phyloP scores from a whole-genome alignment of 495 filamentous ascomycete genomes.

The Penicillium coprophilum region DNA sequence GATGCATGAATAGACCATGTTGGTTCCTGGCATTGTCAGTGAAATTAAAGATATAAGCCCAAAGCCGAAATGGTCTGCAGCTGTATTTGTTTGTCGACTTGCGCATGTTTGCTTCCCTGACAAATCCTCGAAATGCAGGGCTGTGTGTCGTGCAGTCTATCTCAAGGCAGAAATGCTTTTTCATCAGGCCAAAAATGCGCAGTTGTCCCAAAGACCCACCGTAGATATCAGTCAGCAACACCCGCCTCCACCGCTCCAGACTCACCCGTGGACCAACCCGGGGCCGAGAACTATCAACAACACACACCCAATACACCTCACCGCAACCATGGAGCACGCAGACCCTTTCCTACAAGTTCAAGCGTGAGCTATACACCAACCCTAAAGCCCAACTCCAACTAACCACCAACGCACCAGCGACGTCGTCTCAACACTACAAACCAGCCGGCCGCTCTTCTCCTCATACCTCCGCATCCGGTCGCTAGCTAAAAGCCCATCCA shows the following conservation, averaged over 20 bases:
- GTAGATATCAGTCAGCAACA: background rate
- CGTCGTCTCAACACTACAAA: conserved; percentile 76
- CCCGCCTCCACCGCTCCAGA: background rate
- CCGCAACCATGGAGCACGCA: conserved; percentile 58
- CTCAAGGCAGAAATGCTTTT: background rate
- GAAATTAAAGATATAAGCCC: too few relatives aligned
- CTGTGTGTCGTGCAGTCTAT: too few relatives aligned
- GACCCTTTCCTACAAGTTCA: conserved; percentile 96
- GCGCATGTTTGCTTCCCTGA: too few relatives aligned
- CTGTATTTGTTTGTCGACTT: too few relatives aligned
- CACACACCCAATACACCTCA: conserved; percentile 4
- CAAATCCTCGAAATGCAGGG: background rate
- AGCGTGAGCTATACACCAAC: conserved; percentile 53
- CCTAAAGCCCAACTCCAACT: conserved; percentile 4
- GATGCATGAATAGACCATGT: too few relatives aligned
- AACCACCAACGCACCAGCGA: conserved; percentile 55
- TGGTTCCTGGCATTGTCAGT: too few relatives aligned
- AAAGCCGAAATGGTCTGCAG: too few relatives aligned
- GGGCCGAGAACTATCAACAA: conserved; percentile 11
- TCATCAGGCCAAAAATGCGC: background rate
- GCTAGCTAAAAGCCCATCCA: conserved; percentile 63
- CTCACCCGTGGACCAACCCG: conserved; percentile 21
- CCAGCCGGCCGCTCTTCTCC: conserved; percentile 80
- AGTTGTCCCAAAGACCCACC: background rate
- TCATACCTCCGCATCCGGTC: conserved; percentile 96